Evolutionary conservation across 2,329 filamentous ascomycete genomes (phyloP).

Genomic region (Clonostachys byssicola): DNA sequence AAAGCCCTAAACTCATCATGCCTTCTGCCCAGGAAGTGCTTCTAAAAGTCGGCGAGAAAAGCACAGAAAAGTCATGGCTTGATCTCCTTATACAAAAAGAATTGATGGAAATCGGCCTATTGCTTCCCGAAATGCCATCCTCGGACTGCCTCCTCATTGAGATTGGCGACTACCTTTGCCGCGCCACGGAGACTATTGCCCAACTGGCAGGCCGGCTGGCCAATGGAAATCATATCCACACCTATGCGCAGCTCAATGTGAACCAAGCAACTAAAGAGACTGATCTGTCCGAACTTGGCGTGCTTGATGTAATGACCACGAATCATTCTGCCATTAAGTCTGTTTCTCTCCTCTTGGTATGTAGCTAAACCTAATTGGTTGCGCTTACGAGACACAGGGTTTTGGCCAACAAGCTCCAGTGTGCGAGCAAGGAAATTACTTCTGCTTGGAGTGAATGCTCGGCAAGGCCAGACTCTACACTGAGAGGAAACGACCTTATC

Average conservation of each 20-base stretch:
- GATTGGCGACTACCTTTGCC: not conserved
- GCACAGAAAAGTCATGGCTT: not conserved
- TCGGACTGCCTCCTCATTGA: not conserved
- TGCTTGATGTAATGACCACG: not conserved
- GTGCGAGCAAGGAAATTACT: too few relatives aligned
- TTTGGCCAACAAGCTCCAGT: too few relatives aligned
- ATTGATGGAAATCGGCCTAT: not conserved
- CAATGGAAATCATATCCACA: not conserved
- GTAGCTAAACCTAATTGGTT: too few relatives aligned
- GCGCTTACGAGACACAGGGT: too few relatives aligned
- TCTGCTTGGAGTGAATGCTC: too few relatives aligned
- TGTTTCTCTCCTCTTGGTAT: too few relatives aligned
- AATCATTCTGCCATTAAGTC: not conserved
- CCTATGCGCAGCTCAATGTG: not conserved
- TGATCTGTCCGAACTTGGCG: not conserved
- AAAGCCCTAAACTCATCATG: too few relatives aligned
- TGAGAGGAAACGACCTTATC: too few relatives aligned
- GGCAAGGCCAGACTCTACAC: too few relatives aligned
- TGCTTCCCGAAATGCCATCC: not conserved
- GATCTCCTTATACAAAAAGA: not conserved
- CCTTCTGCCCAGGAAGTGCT: too few relatives aligned
- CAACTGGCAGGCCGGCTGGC: not conserved
- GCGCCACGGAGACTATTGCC: not conserved
- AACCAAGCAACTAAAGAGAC: not conserved
- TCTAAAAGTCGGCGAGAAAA: too few relatives aligned